Evolutionary conservation across 139 green algal species (phyloP).

Genomic region (Closterium sp.): DNA sequence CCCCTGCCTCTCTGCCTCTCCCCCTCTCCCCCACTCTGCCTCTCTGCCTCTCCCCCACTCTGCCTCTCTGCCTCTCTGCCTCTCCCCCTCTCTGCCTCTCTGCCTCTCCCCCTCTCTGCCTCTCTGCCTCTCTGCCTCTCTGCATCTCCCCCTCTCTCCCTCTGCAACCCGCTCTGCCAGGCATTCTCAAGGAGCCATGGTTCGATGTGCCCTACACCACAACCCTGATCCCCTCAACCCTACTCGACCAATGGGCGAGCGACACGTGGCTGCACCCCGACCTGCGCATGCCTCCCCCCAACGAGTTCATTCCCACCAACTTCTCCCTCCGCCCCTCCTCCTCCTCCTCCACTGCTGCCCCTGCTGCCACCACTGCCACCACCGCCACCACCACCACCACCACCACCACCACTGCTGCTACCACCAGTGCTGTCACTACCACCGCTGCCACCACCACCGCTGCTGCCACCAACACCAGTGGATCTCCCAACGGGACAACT

Average conservation of each 20-base stretch:
- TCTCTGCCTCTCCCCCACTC: too few relatives aligned
- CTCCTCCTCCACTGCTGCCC: not conserved
- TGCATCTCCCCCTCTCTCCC: not conserved
- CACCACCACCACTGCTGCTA: too few relatives aligned
- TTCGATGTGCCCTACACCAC: constrained; percentile 45
- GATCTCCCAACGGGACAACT: not conserved
- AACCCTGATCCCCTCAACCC: not conserved
- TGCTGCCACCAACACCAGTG: not conserved
- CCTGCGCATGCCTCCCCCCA: constrained; percentile 75
- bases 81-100: too few relatives aligned
- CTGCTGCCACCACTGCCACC: not conserved
- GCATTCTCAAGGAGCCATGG: constrained; percentile 47
- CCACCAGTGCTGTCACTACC: not conserved
- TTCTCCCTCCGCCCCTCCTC: constrained; percentile 19
- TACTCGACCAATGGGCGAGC: constrained; percentile 34
- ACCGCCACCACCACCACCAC: too few relatives aligned
- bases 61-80: not conserved
- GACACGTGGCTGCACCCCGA: constrained; percentile 21
- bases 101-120: not conserved
- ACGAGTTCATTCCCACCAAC: constrained; percentile 73
- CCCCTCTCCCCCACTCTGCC: too few relatives aligned
- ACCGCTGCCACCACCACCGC: not conserved
- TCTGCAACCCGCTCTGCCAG: not conserved
- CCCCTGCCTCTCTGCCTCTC: too few relatives aligned
- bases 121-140: not conserved